phyloP scores from a whole-genome alignment of 2,329 filamentous ascomycete genomes.

The Phialophora macrospora region DNA sequence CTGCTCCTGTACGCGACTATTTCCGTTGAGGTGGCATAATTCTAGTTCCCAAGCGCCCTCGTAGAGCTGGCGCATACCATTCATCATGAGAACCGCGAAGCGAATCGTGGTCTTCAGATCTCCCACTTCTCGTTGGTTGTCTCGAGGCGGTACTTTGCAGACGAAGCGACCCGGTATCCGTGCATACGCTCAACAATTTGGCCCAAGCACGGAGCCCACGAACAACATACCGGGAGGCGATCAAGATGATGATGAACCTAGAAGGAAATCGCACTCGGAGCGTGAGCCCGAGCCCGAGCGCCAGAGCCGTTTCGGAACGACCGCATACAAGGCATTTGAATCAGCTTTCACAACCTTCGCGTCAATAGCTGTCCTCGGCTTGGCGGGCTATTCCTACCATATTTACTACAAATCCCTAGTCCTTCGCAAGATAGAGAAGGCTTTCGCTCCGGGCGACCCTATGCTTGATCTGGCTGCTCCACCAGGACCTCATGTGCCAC shows the following conservation, averaged over 20 bases:
- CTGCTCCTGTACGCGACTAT: background rate
- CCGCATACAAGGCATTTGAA: slow-evolving; percentile 69
- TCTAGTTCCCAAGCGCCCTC: background rate
- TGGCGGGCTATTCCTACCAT: slow-evolving; percentile 78
- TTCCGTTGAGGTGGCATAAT: background rate
- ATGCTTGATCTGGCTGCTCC: slow-evolving; percentile 75
- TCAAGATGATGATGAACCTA: slow-evolving; percentile 31
- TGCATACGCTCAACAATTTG: slow-evolving; percentile 31
- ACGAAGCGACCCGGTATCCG: slow-evolving; percentile 13
- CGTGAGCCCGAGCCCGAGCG: slow-evolving; percentile 9
- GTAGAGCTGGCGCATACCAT: slow-evolving; percentile 14
- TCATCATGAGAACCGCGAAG: slow-evolving; percentile 23
- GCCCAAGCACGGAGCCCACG: slow-evolving; percentile 21
- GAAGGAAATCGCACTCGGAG: slow-evolving; percentile 25
- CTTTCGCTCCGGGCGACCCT: slow-evolving; percentile 90
- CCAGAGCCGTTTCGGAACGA: slow-evolving; percentile 38
- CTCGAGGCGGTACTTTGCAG: slow-evolving; percentile 8
- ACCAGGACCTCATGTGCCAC: slow-evolving; percentile 23
- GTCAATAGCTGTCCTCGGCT: slow-evolving; percentile 72
- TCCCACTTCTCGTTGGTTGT: slow-evolving; percentile 3
- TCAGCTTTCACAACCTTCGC: slow-evolving; percentile 75
- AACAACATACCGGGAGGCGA: slow-evolving; percentile 28
- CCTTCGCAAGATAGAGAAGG: slow-evolving; percentile 87
- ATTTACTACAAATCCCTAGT: slow-evolving; percentile 87
- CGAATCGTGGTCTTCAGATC: slow-evolving; percentile 21